Evolutionary conservation across 257 asterid genomes (phyloP), one percentile per base, ranked within the genome.

Genomic region (Salvia rosmarinus): DNA sequence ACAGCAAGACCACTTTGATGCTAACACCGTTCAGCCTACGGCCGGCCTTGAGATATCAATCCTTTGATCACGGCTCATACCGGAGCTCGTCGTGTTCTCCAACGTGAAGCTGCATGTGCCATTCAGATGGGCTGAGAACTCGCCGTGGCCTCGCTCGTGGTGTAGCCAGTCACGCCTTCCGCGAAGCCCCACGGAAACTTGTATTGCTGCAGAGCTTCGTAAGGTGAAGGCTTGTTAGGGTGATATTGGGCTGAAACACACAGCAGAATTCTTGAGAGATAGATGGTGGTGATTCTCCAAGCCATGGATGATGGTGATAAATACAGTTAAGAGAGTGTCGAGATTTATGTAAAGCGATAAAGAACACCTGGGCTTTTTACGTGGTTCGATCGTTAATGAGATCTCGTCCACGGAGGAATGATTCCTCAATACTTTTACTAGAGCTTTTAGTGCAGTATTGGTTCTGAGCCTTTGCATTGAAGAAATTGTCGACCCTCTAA

Each of bases 131-230:
- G 83, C 91, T 0, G 78, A 16, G 81, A 85, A 87, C 21, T 78
- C 71, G 0, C 91, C 85, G 86, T 82, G 34, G 51, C 10, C 4
- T 17, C 32, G 52, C 84, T 49, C 42, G 85, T 72, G 14, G 14
- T 52, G 70, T 84, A 88, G 67, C 85, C 57, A 28, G 77, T 84
- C 8, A 75, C 86, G 17, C 92, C 92, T 20, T 58, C 42, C 1
- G 92, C 84, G 92, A 20, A 88, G 72, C 1, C 92, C 95, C 9
- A 67, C 80, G 88, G 92, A 3, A 86, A 82, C 67, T 81, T 69
- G 79, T 83, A 88, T n/a, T 42, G 37, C 79, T 83, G 64, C 12
- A 88, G 84, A 28, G 58, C 80, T 47, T 82, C 85, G 20, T 88
- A 84, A 1, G 72, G 78, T 4, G 91, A 76, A 19, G 72, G 23